These are phyloP conservation scores for Microcos paniculata DNA, from an alignment of 345 rosid genomes.

Conservation along the genomic window DNA sequence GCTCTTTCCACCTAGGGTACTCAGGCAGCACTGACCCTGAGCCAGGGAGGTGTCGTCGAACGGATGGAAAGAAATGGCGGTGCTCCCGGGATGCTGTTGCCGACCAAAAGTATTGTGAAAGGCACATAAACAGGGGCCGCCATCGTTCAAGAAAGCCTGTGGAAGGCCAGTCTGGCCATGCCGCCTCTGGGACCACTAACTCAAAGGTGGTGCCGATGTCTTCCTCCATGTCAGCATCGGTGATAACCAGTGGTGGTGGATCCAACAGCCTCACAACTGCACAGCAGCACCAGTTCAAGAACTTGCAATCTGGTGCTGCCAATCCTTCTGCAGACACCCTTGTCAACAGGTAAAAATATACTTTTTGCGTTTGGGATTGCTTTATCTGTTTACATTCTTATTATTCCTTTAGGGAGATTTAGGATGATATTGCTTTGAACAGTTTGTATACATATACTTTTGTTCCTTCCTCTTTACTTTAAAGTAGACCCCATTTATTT, in stretches of 20 bases:
- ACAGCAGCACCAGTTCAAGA: conserved; percentile 35
- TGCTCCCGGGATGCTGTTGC: conserved; percentile 74
- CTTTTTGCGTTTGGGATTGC: conserved; percentile 1
- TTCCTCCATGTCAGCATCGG: conserved; percentile 28
- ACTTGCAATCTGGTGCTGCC: conserved; percentile 31
- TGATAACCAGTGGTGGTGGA: conserved; percentile 27
- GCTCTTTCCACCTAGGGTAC: conserved; percentile 57
- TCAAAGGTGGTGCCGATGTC: conserved; percentile 41
- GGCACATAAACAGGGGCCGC: conserved; percentile 83
- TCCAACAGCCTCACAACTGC: conserved; percentile 30
- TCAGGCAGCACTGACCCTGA: conserved; percentile 58
- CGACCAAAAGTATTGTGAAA: conserved; percentile 81
- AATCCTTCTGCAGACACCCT: conserved; percentile 34
- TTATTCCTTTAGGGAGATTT: background rate
- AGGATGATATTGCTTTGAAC: conserved; percentile 19
- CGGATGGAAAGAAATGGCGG: conserved; percentile 90
- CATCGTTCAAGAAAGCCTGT: conserved; percentile 90
- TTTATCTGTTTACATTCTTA: conserved; percentile 6
- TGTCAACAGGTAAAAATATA: conserved; percentile 35
- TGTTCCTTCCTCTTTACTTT: conserved; percentile 24
- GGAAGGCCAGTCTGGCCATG: conserved; percentile 61
- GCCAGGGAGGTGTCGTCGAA: conserved; percentile 75
- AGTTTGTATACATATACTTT: conserved; percentile 11
- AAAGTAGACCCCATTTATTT: conserved; percentile 28
- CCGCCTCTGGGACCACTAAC: conserved; percentile 30